Base-by-base conservation (phyloP, 371 early-diverging fungal genomes). In the Blakeslea trispora region DNA sequence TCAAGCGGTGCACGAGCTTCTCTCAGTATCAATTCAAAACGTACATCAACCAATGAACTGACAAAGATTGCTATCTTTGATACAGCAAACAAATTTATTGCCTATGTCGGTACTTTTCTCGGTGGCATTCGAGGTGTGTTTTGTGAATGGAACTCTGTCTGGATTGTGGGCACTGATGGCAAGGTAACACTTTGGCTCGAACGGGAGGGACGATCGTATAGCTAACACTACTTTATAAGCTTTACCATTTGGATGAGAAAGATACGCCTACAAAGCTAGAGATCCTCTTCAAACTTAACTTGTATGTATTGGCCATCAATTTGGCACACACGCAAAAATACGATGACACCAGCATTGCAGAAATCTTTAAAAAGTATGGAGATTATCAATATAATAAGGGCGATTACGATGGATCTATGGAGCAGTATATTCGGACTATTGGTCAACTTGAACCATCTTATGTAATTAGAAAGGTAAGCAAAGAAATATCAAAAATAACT, bases 361-460 rank as follows among this genome's bases (percentile, higher is more conserved):
- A 95, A 24, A 95, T 98, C 23, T 91, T 93, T 73, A 90, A 87
- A 60, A 89, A 91, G 54, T 93, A 95, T 61, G 98, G 92, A 5
- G 98, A 98, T 72, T 90, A 90, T 71, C 80, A 96, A 22, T 65
- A 61, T 40, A 69, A 65, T 62, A 94, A 93, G 59, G 90, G 86
- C 8, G 96, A 98, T 53, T 95, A 85, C 63, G 95, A 96, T 50
- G 79, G 85, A 7, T 93, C 98, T 1, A 94, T 96, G 88, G 77
- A 81, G 24, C 95, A 98, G 71, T 97, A 95, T 63, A 75, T 92
- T 15, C 79, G 88, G 21, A 98, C 97, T 0, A 91, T 97, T 35
- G 94, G 94, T 1, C 84, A 94, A n/a, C 74, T 98, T 14, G 97
- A 97, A 69, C 95, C 97, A 0, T 92, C 92, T 3, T 96, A 95